These are phyloP conservation scores for Fonsecaea erecta DNA, from an alignment of 2,329 filamentous ascomycete genomes.

Conservation along the genomic window DNA sequence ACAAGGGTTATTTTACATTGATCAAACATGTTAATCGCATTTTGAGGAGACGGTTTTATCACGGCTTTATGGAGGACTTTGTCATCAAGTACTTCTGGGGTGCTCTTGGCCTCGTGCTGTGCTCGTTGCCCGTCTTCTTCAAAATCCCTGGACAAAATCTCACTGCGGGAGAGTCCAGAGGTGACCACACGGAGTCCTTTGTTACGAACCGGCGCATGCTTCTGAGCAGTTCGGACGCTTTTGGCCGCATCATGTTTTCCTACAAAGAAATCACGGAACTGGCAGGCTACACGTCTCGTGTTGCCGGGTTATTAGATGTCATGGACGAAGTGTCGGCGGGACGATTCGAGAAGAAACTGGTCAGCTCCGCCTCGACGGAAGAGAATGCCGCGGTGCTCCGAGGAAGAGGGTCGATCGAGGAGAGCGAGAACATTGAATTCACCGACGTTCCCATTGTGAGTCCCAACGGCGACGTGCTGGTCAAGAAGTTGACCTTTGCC, in stretches of 20 bases:
- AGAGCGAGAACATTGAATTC: slow-evolving; percentile 84
- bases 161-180: slow-evolving; percentile 46
- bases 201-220: slow-evolving; percentile 93
- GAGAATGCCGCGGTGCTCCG: slow-evolving; percentile 81
- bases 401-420: slow-evolving; percentile 78
- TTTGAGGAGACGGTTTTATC: slow-evolving; percentile 84
- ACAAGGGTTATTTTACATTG: slow-evolving; percentile 97
- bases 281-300: slow-evolving; percentile 91
- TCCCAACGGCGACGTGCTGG: slow-evolving; percentile 91
- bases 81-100: slow-evolving; percentile 99
- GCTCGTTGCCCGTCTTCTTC: slow-evolving; percentile 94
- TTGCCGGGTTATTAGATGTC: slow-evolving; percentile 85
- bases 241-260: slow-evolving; percentile 94
- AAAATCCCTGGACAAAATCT: slow-evolving; percentile 74
- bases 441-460: slow-evolving; percentile 92
- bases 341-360: slow-evolving; percentile 93
- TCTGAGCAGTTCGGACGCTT: slow-evolving; percentile 90
- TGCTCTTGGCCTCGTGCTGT: slow-evolving; percentile 85
- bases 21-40: slow-evolving; percentile 99
- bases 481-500: slow-evolving; percentile 82
- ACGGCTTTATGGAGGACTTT: slow-evolving; percentile 99
- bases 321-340: slow-evolving; percentile 92
- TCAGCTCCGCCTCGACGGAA: slow-evolving; percentile 82
- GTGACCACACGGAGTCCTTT: slow-evolving; percentile 70
- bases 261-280: slow-evolving; percentile 97